Evolutionary conservation across 257 asterid genomes (phyloP), one percentile per base, ranked within the genome.

Genomic region (Penstemon barbatus): DNA sequence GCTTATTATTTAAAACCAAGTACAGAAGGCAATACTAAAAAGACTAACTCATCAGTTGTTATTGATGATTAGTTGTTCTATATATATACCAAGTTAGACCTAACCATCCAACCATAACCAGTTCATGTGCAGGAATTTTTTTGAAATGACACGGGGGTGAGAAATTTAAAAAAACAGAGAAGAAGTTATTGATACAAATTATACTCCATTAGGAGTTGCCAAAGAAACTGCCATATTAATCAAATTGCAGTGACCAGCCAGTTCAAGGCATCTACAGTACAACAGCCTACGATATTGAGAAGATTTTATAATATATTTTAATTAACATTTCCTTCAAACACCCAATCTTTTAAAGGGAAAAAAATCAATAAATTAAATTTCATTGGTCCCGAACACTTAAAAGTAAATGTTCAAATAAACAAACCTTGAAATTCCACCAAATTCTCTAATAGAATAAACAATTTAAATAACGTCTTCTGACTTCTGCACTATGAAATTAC

Each of bases 161-260:
- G 62, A 51, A 13, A 72, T 72, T 75, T 51, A 43, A 63, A 33
- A 55, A 52, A 19, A 69, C 53, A 46, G 39, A 52, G 44, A 51
- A 51, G 43, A 57, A 11, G 57, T 45, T 5, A n/a, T 54, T 2
- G 46, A 46, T 8, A 67, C 33, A 50, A 38, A 54, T 7, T 4
- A 57, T 38, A 3, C 33, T 25, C 33, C 33, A 25, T 7, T 40
- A 58, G 13, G 48, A 53, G 46, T 52, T 33, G 45, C 53, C 39
- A 68, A 19, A 36, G 68, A 25, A 25, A 25, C 77, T 45, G 13
- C 54, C 60, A 4, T 49, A 48, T 70, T 8, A 8, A 67, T 12
- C 36, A 25, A 19, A 68, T 25, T 43, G 19, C 7, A 43, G 12
- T 62, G 10, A 38, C 55, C 55, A 44, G 7, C 41, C 55, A 37